Percentiles rank a stretch among this genome's conserved stretches.
Conservation (phyloP, 1,284 basidiomycete genomes). For the Naganishia albida region DNA sequence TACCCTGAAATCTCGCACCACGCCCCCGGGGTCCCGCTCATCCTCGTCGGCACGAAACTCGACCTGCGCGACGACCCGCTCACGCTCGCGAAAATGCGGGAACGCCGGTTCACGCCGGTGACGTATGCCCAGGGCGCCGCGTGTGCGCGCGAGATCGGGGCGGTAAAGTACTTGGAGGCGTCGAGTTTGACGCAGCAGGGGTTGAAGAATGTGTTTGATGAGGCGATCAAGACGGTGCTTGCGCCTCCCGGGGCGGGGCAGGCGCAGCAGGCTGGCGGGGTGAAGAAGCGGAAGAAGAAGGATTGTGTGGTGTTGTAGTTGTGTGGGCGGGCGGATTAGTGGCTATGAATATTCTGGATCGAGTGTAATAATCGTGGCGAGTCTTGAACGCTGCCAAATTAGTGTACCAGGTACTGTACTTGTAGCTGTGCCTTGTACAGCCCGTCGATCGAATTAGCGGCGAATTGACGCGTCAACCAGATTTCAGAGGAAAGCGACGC, state of each 20-base stretch:
- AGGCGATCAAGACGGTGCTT: constrained; percentile 49
- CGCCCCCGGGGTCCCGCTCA: constrained; percentile 44
- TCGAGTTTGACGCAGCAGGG: constrained; percentile 93
- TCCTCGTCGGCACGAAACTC: constrained; percentile 72
- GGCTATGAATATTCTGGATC: not conserved
- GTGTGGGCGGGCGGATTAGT: not conserved
- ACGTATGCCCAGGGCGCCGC: constrained; percentile 53
- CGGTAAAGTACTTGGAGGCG: constrained; percentile 35
- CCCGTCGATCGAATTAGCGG: not conserved
- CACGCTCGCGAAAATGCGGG: constrained; percentile 88
- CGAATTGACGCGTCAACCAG: not conserved
- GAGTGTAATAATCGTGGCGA: not conserved
- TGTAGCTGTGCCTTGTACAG: no score
- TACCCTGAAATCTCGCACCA: constrained; percentile 33
- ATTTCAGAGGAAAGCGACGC: no score
- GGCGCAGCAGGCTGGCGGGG: not conserved
- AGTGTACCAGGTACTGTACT: no score
- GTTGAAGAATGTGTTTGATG: constrained; percentile 94
- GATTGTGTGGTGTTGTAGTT: constrained; percentile 27
- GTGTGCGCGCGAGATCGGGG: constrained; percentile 31
- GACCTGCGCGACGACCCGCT: constrained; percentile 92
- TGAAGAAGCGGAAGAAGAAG: constrained; percentile 23
- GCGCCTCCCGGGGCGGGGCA: constrained; percentile 10
- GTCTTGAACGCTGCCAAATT: no score
- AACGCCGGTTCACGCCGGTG: constrained; percentile 93